These are phyloP conservation scores for Diospyros kaki DNA, from an alignment of 148 eudicot species.

Conservation along the genomic window DNA sequence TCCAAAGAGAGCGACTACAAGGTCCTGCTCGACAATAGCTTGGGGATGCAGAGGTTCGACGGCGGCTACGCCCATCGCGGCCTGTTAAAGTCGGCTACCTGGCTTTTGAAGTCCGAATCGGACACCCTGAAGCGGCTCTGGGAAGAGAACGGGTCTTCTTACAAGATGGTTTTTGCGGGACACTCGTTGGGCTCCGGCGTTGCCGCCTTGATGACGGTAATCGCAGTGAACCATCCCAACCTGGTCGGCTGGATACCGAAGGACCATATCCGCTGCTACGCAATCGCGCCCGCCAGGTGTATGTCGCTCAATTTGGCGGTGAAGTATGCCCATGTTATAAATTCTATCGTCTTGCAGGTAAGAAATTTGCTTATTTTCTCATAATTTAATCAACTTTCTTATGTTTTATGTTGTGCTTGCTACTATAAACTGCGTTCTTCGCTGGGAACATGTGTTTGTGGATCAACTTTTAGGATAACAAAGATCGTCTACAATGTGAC, in stretches of 20 bases:
- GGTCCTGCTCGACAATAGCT: constrained; percentile 51
- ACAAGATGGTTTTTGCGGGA: constrained; percentile 44
- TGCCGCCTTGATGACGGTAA: constrained; percentile 18
- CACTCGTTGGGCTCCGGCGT: constrained; percentile 26
- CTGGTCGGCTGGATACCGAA: constrained; percentile 69
- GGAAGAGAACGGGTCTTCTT: constrained; percentile 60
- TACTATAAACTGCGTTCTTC: too few relatives aligned
- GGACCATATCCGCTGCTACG: constrained; percentile 48
- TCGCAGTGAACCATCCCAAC: constrained; percentile 39
- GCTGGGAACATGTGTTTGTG: too few relatives aligned
- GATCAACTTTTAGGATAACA: too few relatives aligned
- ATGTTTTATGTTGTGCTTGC: not conserved
- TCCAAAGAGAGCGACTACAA: constrained; percentile 70
- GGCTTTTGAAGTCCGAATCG: constrained; percentile 64
- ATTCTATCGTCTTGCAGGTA: constrained; percentile 84
- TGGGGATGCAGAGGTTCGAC: constrained; percentile 87
- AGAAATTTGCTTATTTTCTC: not conserved
- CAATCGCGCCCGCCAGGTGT: constrained; percentile 86
- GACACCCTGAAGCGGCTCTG: constrained; percentile 55
- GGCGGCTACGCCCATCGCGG: constrained; percentile 94
- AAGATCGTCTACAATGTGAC: too few relatives aligned
- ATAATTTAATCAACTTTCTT: not conserved
- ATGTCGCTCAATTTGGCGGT: constrained; percentile 95
- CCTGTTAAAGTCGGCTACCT: constrained; percentile 66
- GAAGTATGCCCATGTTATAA: constrained; percentile 85